A percentile compares a stretch with the other conserved stretches of the same genome.
Conservation (phyloP, 2,329 filamentous ascomycete genomes). For the Claviceps humidiphila region DNA sequence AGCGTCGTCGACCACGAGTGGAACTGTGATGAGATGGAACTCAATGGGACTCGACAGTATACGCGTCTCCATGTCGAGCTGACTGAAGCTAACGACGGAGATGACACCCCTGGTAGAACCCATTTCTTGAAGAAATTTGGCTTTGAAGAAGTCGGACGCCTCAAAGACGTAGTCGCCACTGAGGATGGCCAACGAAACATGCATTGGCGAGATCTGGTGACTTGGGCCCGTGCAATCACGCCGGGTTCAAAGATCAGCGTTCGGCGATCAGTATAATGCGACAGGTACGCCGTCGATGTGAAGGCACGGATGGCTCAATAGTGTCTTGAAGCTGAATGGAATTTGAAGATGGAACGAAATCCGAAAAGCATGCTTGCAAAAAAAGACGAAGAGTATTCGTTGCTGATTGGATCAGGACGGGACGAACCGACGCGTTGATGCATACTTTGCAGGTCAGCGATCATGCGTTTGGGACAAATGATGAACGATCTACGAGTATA, state of each 20-base stretch:
- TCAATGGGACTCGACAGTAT: constrained; percentile 18
- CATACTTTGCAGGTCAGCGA: neutral
- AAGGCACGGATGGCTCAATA: neutral
- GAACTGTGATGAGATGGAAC: constrained; percentile 22
- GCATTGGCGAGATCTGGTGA: constrained; percentile 17
- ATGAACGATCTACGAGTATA: neutral
- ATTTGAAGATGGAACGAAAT: neutral
- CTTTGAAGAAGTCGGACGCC: constrained; percentile 14
- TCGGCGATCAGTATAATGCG: neutral
- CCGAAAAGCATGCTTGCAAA: neutral
- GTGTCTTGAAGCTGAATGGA: neutral
- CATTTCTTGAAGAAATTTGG: constrained; percentile 18
- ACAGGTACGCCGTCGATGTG: neutral
- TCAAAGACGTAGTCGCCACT: constrained; percentile 12
- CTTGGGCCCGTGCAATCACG: constrained; percentile 17
- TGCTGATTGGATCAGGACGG: neutral
- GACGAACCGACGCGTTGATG: neutral
- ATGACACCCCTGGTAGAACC: constrained; percentile 5
- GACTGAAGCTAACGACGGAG: constrained; percentile 8
- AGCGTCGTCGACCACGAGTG: constrained; percentile 24
- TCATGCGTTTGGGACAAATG: neutral
- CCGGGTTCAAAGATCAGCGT: constrained; percentile 4
- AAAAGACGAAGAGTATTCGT: neutral
- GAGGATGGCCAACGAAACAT: constrained; percentile 8
- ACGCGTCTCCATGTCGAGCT: constrained; percentile 19